These are phyloP conservation scores for Hyaloscypha variabilis DNA, from an alignment of 495 filamentous ascomycete genomes.

Conservation along the genomic window DNA sequence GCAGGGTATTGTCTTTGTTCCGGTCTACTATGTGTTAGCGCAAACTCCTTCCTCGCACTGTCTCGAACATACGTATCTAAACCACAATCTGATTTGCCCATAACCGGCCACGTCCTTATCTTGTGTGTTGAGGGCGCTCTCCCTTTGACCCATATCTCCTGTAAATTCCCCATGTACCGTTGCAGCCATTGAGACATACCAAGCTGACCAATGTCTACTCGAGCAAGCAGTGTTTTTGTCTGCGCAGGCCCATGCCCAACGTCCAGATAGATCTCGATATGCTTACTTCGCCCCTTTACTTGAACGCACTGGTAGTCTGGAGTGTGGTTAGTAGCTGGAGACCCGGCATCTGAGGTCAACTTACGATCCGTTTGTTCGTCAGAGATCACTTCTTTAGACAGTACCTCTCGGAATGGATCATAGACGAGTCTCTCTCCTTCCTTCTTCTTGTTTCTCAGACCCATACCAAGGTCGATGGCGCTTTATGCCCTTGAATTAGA, in stretches of 20 bases:
- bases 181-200: conserved; percentile 9
- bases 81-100: conserved; percentile 3
- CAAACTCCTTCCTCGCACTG: background rate
- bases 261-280: conserved; percentile 10
- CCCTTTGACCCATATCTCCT: conserved; percentile 11
- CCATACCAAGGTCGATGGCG: too few species aligned
- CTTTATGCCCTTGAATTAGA: too few species aligned
- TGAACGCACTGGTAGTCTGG: conserved; percentile 8
- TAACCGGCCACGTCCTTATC: background rate
- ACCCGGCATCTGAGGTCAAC: background rate
- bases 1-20: conserved; percentile 1
- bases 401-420: conserved; percentile 8
- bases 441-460: background rate
- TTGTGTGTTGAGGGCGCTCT: conserved; percentile 4
- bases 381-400: conserved; percentile 6
- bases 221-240: conserved; percentile 4
- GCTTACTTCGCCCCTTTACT: conserved; percentile 9
- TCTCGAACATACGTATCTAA: background rate
- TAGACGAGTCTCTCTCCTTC: conserved; percentile 7
- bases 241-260: conserved; percentile 3
- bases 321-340: conserved; percentile 1
- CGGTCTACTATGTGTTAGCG: conserved; percentile 3
- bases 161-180: conserved; percentile 9
- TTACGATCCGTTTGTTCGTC: background rate
- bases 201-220: conserved; percentile 6